A percentile compares a stretch with the other conserved stretches of the same genome.
phyloP scores from a whole-genome alignment of 2,329 filamentous ascomycete genomes.

The Fusarium concolor region DNA sequence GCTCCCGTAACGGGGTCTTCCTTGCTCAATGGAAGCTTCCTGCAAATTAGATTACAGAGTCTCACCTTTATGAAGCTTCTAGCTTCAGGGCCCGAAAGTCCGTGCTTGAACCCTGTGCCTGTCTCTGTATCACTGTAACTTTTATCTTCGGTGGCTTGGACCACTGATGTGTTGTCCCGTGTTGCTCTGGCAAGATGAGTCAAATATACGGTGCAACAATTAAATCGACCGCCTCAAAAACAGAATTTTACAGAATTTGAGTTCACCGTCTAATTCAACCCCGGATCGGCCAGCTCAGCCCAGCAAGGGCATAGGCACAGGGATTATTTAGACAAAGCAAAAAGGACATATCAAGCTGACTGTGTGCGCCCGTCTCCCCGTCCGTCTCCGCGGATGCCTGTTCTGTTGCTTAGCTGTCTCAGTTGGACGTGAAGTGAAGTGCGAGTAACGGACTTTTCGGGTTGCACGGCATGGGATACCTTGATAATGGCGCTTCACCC shows the following conservation, averaged over 20 bases:
- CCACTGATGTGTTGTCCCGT: constrained; percentile 37
- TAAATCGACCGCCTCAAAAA: constrained; percentile 14
- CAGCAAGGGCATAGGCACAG: constrained; percentile 15
- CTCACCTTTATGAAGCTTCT: constrained; percentile 20
- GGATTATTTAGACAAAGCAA: constrained; percentile 7
- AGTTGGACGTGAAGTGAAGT: neutral
- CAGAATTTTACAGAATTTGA: neutral
- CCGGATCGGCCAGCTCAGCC: constrained; percentile 37
- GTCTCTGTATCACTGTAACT: neutral
- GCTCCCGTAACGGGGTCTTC: constrained; percentile 26
- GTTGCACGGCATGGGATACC: constrained; percentile 15
- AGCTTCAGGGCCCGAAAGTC: constrained; percentile 11
- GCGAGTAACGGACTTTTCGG: constrained; percentile 14
- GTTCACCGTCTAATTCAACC: constrained; percentile 29
- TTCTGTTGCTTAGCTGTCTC: constrained; percentile 1
- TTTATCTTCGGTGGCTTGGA: constrained; percentile 24
- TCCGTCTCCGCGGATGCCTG: constrained; percentile 17
- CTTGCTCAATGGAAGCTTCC: constrained; percentile 19
- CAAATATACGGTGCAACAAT: constrained; percentile 20
- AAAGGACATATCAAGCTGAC: constrained; percentile 8
- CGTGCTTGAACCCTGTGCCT: constrained; percentile 17
- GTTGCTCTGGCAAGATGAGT: constrained; percentile 38
- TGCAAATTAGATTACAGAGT: constrained; percentile 27
- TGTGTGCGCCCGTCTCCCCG: constrained; percentile 1
- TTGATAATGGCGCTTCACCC: constrained; percentile 11